Percentiles rank a stretch among this genome's conserved stretches.
phyloP scores from a whole-genome alignment of 1,284 basidiomycete species.

The Cerioporus squamosus region DNA sequence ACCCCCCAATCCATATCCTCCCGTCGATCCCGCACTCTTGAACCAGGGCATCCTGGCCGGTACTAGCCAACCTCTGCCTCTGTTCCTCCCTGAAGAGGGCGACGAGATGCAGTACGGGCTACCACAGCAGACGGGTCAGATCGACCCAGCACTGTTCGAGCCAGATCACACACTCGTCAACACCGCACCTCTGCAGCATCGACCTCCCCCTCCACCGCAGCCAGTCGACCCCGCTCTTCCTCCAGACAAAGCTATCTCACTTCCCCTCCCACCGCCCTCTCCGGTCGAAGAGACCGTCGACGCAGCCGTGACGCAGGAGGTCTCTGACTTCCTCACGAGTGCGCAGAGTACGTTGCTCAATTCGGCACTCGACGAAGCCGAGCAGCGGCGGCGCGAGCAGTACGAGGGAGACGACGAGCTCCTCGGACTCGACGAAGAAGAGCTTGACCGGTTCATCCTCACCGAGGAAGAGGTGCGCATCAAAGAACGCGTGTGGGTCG shows the following conservation, averaged over 20 bases:
- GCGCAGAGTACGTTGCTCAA: slow-evolving; percentile 58
- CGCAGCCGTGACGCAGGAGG: slow-evolving; percentile 64
- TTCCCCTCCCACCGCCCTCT: slow-evolving; percentile 20
- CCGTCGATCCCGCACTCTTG: slow-evolving; percentile 50
- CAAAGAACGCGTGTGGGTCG: slow-evolving; percentile 97
- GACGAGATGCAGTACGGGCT: slow-evolving; percentile 38
- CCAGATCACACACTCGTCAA: slow-evolving; percentile 17
- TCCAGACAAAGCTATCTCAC: slow-evolving; percentile 20
- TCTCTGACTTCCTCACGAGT: slow-evolving; percentile 63
- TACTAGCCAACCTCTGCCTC: slow-evolving; percentile 41
- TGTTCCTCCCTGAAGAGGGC: slow-evolving; percentile 45
- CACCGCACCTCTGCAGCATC: slow-evolving; percentile 19
- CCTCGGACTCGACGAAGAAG: slow-evolving; percentile 88
- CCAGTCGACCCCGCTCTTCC: slow-evolving; percentile 18
- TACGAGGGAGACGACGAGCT: slow-evolving; percentile 66
- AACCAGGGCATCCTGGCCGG: slow-evolving; percentile 51
- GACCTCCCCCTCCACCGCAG: slow-evolving; percentile 13
- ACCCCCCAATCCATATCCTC: slow-evolving; percentile 14
- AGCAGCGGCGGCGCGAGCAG: slow-evolving; percentile 58
- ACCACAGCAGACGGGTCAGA: slow-evolving; percentile 32
- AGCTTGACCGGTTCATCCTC: slow-evolving; percentile 87
- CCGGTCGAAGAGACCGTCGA: slow-evolving; percentile 53
- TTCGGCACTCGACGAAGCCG: slow-evolving; percentile 66
- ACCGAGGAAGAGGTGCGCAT: slow-evolving; percentile 86
- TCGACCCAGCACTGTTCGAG: slow-evolving; percentile 60